These are phyloP conservation scores for Aspergillus fijiensis DNA, from an alignment of 2,329 filamentous ascomycete genomes.

Conservation along the genomic window DNA sequence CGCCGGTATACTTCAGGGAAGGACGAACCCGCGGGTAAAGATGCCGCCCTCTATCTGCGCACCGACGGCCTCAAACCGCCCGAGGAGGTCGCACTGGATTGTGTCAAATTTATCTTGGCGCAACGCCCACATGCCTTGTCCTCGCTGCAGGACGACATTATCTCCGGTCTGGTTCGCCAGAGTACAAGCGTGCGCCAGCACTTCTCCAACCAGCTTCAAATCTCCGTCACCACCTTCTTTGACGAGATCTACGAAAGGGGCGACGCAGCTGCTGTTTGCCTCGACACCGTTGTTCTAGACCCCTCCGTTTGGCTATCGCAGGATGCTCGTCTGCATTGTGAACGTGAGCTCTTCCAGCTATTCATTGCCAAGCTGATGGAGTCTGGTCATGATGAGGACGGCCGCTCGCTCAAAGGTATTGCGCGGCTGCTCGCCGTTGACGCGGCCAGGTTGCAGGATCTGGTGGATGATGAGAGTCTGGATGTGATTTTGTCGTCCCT, in stretches of 20 bases:
- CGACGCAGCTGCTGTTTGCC: slow-evolving; percentile 47
- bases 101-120: slow-evolving; percentile 44
- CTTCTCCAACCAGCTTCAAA: slow-evolving; percentile 44
- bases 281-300: slow-evolving; percentile 49
- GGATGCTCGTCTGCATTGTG: slow-evolving; percentile 43
- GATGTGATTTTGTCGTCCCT: slow-evolving; percentile 84
- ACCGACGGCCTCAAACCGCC: slow-evolving; percentile 46
- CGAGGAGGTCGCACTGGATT: slow-evolving; percentile 44
- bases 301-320: slow-evolving; percentile 47
- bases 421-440: slow-evolving; percentile 59
- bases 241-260: slow-evolving; percentile 51
- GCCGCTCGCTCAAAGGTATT: slow-evolving; percentile 60
- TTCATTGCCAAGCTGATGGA: slow-evolving; percentile 88
- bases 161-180: slow-evolving; percentile 47
- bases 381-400: slow-evolving; percentile 72
- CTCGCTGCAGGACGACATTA: slow-evolving; percentile 46
- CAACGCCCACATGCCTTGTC: slow-evolving; percentile 38
- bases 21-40: slow-evolving; percentile 46
- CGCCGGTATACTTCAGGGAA: slow-evolving; percentile 43
- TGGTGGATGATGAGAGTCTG: slow-evolving; percentile 67
- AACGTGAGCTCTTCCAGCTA: slow-evolving; percentile 56
- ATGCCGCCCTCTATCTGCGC: slow-evolving; percentile 44
- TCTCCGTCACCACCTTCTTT: slow-evolving; percentile 49
- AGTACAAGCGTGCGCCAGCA: slow-evolving; percentile 44
- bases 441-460: slow-evolving; percentile 48